Evolutionary conservation across 148 eudicot genomes (phyloP).

Genomic region (Polygonum aviculare): DNA sequence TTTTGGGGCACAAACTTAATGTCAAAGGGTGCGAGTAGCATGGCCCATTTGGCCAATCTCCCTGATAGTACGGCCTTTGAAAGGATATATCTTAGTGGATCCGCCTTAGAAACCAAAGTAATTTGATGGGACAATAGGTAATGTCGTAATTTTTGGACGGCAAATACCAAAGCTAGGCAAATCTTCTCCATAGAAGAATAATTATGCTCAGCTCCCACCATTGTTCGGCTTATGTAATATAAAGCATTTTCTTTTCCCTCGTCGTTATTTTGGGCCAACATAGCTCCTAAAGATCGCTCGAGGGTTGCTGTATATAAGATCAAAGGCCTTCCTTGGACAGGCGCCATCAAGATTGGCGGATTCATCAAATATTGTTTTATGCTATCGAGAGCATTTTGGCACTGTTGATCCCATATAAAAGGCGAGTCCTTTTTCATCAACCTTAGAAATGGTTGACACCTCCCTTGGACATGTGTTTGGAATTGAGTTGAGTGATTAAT

Average conservation of each 20-base stretch:
- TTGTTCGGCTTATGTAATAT: not conserved
- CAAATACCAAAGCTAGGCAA: not conserved
- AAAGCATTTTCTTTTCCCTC: not conserved
- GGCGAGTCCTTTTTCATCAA: not conserved
- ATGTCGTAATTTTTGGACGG: not conserved
- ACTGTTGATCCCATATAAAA: not conserved
- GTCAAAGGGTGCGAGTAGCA: not conserved
- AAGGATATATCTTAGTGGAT: not conserved
- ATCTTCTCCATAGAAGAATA: not conserved
- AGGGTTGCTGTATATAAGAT: not conserved
- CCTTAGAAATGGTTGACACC: not conserved
- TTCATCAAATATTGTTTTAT: not conserved
- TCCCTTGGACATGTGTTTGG: no score
- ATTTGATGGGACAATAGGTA: not conserved
- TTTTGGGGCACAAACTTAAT: not conserved
- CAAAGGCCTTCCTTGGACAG: not conserved
- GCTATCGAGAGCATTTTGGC: not conserved
- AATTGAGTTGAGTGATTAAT: no score
- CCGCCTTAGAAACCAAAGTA: not conserved
- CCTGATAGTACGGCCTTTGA: not conserved
- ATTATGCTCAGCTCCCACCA: not conserved
- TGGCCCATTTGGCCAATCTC: not conserved
- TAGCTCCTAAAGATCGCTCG: not conserved
- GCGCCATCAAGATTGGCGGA: not conserved
- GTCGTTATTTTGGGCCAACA: not conserved